A percentile compares a stretch with the other conserved stretches of the same genome.
Evolutionary conservation across 306 rosid genomes (phyloP).

Genomic region (Prunus mira): DNA sequence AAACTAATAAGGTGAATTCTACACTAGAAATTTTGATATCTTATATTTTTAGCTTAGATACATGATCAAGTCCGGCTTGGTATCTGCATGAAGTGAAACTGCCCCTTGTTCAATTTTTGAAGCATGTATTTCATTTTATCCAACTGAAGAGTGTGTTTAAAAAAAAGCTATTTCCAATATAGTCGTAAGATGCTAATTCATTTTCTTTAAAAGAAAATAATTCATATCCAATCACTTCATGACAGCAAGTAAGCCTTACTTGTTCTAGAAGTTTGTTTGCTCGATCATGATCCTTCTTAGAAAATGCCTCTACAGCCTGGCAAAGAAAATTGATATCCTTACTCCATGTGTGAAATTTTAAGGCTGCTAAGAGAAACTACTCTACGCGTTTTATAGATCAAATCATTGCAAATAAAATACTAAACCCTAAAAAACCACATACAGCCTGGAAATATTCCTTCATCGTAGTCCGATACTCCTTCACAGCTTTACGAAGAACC

Average conservation of each 20-base stretch:
- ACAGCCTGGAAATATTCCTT: slow-evolving; percentile 77
- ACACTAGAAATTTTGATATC: not conserved
- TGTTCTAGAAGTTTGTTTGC: slow-evolving; percentile 56
- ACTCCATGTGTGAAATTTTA: slow-evolving; percentile 23
- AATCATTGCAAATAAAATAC: slow-evolving; percentile 14
- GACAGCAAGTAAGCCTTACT: slow-evolving; percentile 39
- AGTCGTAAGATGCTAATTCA: not conserved
- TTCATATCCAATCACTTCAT: slow-evolving; percentile 13
- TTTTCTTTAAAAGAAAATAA: not conserved
- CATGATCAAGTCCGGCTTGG: not conserved
- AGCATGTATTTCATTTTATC: not conserved
- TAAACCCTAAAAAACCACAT: slow-evolving; percentile 31
- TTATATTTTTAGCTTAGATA: not conserved
- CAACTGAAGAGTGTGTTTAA: too few relatives aligned
- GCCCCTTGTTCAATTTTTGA: not conserved
- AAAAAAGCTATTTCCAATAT: not conserved
- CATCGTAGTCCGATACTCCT: slow-evolving; percentile 62
- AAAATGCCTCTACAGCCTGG: slow-evolving; percentile 79
- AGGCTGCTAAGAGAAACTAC: not conserved
- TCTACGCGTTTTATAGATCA: slow-evolving; percentile 3
- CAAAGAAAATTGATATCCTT: slow-evolving; percentile 25
- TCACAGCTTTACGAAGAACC: slow-evolving; percentile 62
- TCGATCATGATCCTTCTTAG: slow-evolving; percentile 46
- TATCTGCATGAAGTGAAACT: not conserved
- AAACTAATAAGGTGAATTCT: not conserved